Percentiles rank a stretch among this genome's conserved stretches.
Evolutionary conservation across 768 basidiomycete genomes (phyloP).

Genomic region (Glaciozyma antarctica): DNA sequence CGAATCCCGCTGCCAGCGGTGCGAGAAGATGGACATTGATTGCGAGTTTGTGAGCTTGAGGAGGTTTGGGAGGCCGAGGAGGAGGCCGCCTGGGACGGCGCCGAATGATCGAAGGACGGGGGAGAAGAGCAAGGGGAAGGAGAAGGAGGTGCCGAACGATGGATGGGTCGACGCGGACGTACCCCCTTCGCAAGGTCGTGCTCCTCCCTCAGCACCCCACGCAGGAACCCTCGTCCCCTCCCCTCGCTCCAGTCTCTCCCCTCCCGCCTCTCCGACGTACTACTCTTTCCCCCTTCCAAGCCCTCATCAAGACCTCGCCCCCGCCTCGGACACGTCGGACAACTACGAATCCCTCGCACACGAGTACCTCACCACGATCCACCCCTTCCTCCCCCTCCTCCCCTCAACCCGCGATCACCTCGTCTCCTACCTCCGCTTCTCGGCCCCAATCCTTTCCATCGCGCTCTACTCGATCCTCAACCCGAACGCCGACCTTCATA

Average conservation of each 20-base stretch:
- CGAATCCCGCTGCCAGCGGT: not conserved
- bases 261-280: too few species aligned
- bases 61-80: too few species aligned
- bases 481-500: not conserved
- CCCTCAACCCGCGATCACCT: not conserved
- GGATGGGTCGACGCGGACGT: too few species aligned
- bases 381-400: slow-evolving; percentile 6
- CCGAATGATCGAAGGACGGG: too few species aligned
- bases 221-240: too few species aligned
- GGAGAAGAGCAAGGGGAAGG: too few species aligned
- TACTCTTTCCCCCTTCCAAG: too few species aligned
- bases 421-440: not conserved
- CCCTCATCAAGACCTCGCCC: not conserved
- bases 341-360: not conserved
- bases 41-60: slow-evolving; percentile 3
- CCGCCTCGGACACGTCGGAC: not conserved
- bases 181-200: too few species aligned
- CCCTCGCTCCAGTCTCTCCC: too few species aligned
- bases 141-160: too few species aligned
- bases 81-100: too few species aligned
- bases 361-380: not conserved
- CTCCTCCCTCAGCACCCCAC: too few species aligned
- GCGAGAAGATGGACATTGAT: not conserved
- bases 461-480: slow-evolving; percentile 12
- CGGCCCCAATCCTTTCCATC: not conserved